These are phyloP conservation scores for Brassica rapa DNA, from an alignment of 345 rosid genomes.

Conservation along the genomic window DNA sequence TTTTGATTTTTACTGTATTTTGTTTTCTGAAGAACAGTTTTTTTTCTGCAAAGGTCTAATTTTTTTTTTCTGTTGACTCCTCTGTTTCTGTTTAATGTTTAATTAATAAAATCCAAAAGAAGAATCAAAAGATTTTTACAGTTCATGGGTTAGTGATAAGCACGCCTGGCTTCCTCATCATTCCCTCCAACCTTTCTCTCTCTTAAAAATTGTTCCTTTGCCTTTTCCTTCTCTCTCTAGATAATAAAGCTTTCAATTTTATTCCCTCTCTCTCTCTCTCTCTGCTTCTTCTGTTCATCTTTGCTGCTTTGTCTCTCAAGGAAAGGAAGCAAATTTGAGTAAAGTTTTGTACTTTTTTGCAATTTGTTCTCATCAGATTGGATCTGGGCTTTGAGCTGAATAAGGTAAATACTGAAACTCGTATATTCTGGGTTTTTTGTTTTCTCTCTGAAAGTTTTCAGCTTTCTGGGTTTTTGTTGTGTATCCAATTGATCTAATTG, in stretches of 20 bases:
- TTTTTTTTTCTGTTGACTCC: conserved; percentile 16
- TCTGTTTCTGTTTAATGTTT: background rate
- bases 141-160: conserved; percentile 77
- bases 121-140: conserved; percentile 36
- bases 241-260: conserved; percentile 34
- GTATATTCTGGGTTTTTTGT: background rate
- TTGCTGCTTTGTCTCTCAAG: conserved; percentile 22
- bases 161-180: conserved; percentile 97
- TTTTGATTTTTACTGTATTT: background rate
- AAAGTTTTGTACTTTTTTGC: conserved; percentile 6
- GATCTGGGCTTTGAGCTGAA: conserved; percentile 54
- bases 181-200: conserved; percentile 57
- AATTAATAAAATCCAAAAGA: too few relatives aligned
- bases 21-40: background rate
- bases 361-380: conserved; percentile 42
- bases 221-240: conserved; percentile 37
- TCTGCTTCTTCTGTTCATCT: conserved; percentile 32
- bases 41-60: conserved; percentile 12
- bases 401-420: conserved; percentile 38
- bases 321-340: conserved; percentile 25
- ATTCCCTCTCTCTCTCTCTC: conserved; percentile 32
- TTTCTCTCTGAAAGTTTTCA: background rate
- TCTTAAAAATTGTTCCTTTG: background rate
- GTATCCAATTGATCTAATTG: conserved; percentile 45
- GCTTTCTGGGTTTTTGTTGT: conserved; percentile 12